Evolutionary conservation across 768 basidiomycete species (phyloP).

Genomic region (Cystobasidium tubakii): DNA sequence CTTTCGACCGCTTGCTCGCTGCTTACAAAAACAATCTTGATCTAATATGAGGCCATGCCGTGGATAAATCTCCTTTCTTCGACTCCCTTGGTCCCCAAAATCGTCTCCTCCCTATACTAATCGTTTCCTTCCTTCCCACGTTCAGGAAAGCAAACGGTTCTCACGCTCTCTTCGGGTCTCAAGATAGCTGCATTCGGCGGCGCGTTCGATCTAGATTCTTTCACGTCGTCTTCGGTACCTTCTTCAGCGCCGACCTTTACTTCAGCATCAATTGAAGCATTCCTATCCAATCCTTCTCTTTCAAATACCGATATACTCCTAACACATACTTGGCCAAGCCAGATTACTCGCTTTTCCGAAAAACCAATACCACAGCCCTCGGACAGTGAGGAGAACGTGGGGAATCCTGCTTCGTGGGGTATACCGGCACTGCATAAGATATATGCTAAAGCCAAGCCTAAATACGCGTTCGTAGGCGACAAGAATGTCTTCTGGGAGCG

Average conservation of each 20-base stretch:
- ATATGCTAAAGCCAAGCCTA: slow-evolving; percentile 58
- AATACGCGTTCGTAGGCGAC: slow-evolving; percentile 76
- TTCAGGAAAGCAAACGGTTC: slow-evolving; percentile 37
- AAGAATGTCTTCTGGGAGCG: slow-evolving; percentile 87
- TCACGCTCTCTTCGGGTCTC: slow-evolving; percentile 44
- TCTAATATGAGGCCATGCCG: slow-evolving; percentile 38
- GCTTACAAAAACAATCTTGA: slow-evolving; percentile 38
- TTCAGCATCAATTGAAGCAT: slow-evolving; percentile 36
- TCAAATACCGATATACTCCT: slow-evolving; percentile 68
- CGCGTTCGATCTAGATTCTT: slow-evolving; percentile 60
- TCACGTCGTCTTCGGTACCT: slow-evolving; percentile 52
- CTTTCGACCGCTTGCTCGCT: not conserved
- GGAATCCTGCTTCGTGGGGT: slow-evolving; percentile 58
- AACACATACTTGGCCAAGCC: slow-evolving; percentile 68
- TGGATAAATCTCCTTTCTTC: not conserved
- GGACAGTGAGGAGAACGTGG: slow-evolving; percentile 57
- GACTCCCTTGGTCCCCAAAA: no score
- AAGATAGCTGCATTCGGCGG: slow-evolving; percentile 44
- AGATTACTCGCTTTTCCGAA: slow-evolving; percentile 61
- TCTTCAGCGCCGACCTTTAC: slow-evolving; percentile 33
- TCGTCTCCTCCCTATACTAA: not conserved
- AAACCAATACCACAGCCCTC: slow-evolving; percentile 54
- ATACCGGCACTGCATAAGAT: slow-evolving; percentile 47
- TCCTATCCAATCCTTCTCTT: slow-evolving; percentile 52
- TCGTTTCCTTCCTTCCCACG: not conserved